These are phyloP conservation scores for Rhodotorula graminis DNA, from an alignment of 768 basidiomycete species.

Conservation along the genomic window DNA sequence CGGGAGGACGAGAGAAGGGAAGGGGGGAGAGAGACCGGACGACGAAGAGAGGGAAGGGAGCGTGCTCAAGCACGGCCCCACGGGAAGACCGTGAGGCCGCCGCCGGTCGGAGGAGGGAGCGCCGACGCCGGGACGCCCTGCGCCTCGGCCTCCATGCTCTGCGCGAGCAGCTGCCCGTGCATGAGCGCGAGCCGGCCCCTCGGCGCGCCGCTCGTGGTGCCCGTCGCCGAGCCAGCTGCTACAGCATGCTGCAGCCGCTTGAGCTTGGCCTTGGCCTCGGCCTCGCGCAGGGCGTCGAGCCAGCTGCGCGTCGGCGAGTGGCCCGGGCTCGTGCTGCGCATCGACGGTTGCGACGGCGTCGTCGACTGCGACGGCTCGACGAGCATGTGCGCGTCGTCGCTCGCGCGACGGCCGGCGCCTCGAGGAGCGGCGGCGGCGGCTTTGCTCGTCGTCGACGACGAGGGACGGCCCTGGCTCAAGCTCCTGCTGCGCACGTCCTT, in stretches of 20 bases:
- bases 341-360: not conserved
- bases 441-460: too few species aligned
- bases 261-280: constrained; percentile 16
- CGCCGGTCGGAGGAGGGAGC: not conserved
- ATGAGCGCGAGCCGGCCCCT: not conserved
- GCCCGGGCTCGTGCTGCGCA: not conserved
- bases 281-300: constrained; percentile 20
- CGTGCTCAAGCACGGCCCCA: not conserved
- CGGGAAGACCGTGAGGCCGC: not conserved
- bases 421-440: not conserved
- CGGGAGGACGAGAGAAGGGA: too few species aligned
- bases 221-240: too few species aligned
- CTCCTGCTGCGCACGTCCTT: not conserved
- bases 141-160: not conserved
- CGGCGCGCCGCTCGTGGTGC: not conserved
- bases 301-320: not conserved
- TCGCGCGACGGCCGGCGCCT: not conserved
- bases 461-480: not conserved
- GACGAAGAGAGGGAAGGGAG: not conserved
- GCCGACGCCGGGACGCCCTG: not conserved
- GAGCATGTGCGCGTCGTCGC: not conserved
- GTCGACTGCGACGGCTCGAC: not conserved
- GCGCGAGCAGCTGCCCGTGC: not conserved
- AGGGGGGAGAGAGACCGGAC: not conserved
- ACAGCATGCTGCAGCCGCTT: not conserved